Evolutionary conservation across 2,329 filamentous ascomycete species (phyloP), one percentile per base, ranked within the genome.

Genomic region (Phoma sp.): DNA sequence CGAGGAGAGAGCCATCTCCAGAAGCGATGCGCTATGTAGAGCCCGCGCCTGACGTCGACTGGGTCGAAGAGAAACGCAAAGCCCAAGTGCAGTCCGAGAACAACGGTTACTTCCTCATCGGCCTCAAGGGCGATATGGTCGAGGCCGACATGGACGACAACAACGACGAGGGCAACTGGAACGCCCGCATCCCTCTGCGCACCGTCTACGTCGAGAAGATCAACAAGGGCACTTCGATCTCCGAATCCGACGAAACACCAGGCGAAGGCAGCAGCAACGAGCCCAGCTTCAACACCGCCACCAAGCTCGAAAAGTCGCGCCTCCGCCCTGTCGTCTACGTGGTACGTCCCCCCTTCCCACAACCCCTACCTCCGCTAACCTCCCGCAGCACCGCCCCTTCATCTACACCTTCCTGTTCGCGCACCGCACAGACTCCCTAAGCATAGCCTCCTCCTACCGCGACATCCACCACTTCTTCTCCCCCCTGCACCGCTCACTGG

Each of bases 361-460:
- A 6, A n/a, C n/a, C n/a, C n/a, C n/a, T n/a, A n/a, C 15, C 29
- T 9, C 12, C 21, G 24, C 44, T 54, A 45, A 58, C 33, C 4
- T 2, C 1, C 6, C 15, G n/a, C 44, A 76, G 73, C 79, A 87
- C 71, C 84, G 83, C 22, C 91, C 91, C 0, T 94, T 94, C 74
- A 84, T 94, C 43, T 93, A 90, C 71, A 84, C 88, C 1, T 88
- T 95, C 57, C 78, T 95, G 4, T 94, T 94, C 72, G 76, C 83
- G 43, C 77, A 83, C 37, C 80, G 81, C 41, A 88, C 88, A 6
- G 80, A 84, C 49, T 84, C 85, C 1, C 70, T 83, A 17, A 70
- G 65, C 32, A 72, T 79, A 7, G 63, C 75, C 2, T 68, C 70
- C 10, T 81, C 82, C 67, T 82, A 81, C 67, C 74, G 73, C 44